These are phyloP conservation scores for Byssochlamys sp. DNA, from an alignment of 2,329 filamentous ascomycete genomes.

Conservation along the genomic window DNA sequence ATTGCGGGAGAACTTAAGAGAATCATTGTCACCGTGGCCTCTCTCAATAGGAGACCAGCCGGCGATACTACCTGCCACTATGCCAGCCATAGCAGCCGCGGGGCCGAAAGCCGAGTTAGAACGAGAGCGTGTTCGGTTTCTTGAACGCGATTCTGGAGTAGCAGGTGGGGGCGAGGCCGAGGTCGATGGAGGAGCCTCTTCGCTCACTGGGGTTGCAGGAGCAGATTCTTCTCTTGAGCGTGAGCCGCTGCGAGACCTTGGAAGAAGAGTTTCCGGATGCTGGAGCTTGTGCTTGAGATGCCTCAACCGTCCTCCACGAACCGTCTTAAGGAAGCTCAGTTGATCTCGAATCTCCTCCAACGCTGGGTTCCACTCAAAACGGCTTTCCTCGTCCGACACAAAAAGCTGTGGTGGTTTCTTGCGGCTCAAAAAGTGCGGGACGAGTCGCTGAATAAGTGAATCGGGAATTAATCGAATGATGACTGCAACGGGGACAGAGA, in stretches of 20 bases:
- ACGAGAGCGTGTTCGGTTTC: conserved; percentile 44
- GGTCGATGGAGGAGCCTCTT: conserved; percentile 20
- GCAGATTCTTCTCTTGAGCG: conserved; percentile 36
- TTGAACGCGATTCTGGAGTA: conserved; percentile 46
- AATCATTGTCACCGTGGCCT: conserved; percentile 25
- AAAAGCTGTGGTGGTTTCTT: conserved; percentile 33
- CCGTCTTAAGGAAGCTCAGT: conserved; percentile 53
- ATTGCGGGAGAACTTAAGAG: conserved; percentile 28
- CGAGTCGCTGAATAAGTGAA: conserved; percentile 39
- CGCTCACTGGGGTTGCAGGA: conserved; percentile 49
- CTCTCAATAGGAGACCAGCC: conserved; percentile 56
- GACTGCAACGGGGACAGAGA: conserved; percentile 58
- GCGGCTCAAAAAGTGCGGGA: conserved; percentile 31
- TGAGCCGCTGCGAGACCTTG: conserved; percentile 35
- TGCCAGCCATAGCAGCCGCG: conserved; percentile 55
- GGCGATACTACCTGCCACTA: conserved; percentile 56
- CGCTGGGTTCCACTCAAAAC: conserved; percentile 50
- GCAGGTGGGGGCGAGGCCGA: conserved; percentile 34
- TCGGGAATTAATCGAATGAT: conserved; percentile 53
- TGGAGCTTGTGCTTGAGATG: conserved; percentile 52
- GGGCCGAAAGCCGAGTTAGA: conserved; percentile 52
- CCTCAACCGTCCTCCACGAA: conserved; percentile 54
- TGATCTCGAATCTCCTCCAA: conserved; percentile 56
- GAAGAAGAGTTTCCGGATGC: conserved; percentile 43
- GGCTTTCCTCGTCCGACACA: conserved; percentile 38